Percentiles rank a stretch among this genome's conserved stretches.
phyloP scores from a whole-genome alignment of 2,329 filamentous ascomycete genomes.

The Stagonosporopsis cucurbitacearum region DNA sequence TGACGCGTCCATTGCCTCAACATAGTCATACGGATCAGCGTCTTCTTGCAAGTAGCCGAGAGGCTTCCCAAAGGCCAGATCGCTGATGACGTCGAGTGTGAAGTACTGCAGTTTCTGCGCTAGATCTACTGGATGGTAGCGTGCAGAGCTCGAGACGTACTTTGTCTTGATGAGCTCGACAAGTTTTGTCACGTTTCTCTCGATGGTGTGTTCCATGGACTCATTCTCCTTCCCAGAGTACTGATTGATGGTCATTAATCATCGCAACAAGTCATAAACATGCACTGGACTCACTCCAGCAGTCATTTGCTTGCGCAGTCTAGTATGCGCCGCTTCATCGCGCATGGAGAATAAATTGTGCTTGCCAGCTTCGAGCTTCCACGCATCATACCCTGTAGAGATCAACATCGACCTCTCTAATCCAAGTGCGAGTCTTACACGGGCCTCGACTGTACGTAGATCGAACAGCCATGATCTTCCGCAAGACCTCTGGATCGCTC shows the following conservation, averaged over 20 bases:
- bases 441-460: conserved; percentile 43
- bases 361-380: conserved; percentile 57
- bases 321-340: conserved; percentile 54
- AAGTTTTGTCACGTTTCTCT: conserved; percentile 53
- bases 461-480: conserved; percentile 52
- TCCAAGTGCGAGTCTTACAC: conserved; percentile 31
- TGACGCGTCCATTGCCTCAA: conserved; percentile 51
- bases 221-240: conserved; percentile 58
- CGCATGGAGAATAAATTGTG: conserved; percentile 60
- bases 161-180: conserved; percentile 57
- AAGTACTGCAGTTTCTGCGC: conserved; percentile 58
- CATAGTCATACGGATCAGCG: conserved; percentile 53
- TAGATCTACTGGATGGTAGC: conserved; percentile 52
- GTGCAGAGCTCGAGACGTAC: conserved; percentile 41
- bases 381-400: conserved; percentile 42
- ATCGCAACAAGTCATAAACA: conserved; percentile 37
- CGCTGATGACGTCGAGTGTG: conserved; percentile 60
- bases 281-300: conserved; percentile 38
- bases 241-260: background rate
- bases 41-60: conserved; percentile 60
- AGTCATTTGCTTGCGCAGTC: conserved; percentile 53
- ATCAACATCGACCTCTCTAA: background rate
- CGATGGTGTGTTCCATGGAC: conserved; percentile 57
- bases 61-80: conserved; percentile 58
- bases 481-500: conserved; percentile 55